Evolutionary conservation across 2,329 filamentous ascomycete genomes (phyloP), one percentile per base, ranked within the genome.

Genomic region (Fusarium nisikadoi): DNA sequence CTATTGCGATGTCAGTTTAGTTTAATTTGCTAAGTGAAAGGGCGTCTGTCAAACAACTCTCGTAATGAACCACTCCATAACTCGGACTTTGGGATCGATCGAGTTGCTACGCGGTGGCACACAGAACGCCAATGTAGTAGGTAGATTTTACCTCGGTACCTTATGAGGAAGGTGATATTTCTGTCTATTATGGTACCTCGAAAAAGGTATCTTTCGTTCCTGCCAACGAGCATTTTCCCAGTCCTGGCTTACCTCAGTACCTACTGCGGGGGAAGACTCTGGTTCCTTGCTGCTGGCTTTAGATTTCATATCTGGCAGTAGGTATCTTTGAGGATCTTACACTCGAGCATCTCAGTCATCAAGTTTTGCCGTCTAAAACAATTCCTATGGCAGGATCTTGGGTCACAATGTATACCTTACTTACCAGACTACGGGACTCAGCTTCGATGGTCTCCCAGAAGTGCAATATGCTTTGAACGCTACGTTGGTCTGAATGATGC

Each of bases 1-100:
- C 79, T 82, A 16, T 23, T 27, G n/a, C 14, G 25, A 9, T 38
- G 49, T 61, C 27, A 62, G 38, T 17, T 65, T 59, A 60, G 65
- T 25, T n/a, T 58, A 36, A 41, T 27, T 9, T 20, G 9, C 43
- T 47, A 41, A 20, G 17, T 17, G 5, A 8, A 25, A 5, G 14
- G 19, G 25, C n/a, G 23, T 25, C 23, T 25, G 23, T 25, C 23
- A 25, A 25, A 25, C 23, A 25, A 25, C 23, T 25, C 23, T 25
- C 23, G 23, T 25, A 25, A 25, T 25, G 23, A 25, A 25, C 23
- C 23, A 25, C 23, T 25, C 23, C 23, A 25, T 25, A 25, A 25
- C 23, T 25, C 23, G 23, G 23, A 25, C 23, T 25, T 25, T 25
- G 23, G 5, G 11, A 33, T 33, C 29, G 29, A 33, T 29, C n/a